Conservation (phyloP, 176 grass and related monocot genomes). For the Bromus sterilis region DNA sequence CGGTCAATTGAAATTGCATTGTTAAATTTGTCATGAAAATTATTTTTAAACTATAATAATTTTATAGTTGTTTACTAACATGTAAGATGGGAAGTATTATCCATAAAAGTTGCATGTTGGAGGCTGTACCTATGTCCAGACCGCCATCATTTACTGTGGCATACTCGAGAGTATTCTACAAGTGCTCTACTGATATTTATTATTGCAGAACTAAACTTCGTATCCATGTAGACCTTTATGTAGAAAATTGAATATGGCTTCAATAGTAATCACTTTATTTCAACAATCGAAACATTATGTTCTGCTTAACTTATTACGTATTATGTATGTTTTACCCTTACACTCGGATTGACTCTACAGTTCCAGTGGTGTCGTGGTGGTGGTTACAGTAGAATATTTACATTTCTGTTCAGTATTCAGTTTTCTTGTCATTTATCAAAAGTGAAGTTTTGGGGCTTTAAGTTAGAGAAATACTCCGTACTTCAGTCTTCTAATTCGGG, state of each 20-base stretch:
- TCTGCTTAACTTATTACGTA: background rate
- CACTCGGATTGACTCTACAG: background rate
- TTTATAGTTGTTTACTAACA: background rate
- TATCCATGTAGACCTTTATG: background rate
- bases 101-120: background rate
- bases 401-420: background rate
- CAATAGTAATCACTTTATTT: background rate
- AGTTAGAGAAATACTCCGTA: background rate
- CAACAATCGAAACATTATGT: background rate
- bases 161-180: background rate
- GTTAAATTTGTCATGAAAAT: background rate
- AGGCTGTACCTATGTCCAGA: background rate
- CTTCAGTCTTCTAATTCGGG: slow-evolving; percentile 1
- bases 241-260: background rate
- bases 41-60: background rate
- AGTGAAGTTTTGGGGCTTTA: slow-evolving; percentile 14
- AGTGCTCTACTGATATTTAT: slow-evolving; percentile 8
- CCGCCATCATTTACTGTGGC: background rate
- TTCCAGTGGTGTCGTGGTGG: background rate
- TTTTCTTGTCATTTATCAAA: slow-evolving; percentile 15
- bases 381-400: slow-evolving; percentile 12
- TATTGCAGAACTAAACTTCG: background rate
- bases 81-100: background rate
- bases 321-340: background rate
- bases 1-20: background rate